Evolutionary conservation across 495 filamentous ascomycete species (phyloP).

Genomic region (Daldinia caldariorum): DNA sequence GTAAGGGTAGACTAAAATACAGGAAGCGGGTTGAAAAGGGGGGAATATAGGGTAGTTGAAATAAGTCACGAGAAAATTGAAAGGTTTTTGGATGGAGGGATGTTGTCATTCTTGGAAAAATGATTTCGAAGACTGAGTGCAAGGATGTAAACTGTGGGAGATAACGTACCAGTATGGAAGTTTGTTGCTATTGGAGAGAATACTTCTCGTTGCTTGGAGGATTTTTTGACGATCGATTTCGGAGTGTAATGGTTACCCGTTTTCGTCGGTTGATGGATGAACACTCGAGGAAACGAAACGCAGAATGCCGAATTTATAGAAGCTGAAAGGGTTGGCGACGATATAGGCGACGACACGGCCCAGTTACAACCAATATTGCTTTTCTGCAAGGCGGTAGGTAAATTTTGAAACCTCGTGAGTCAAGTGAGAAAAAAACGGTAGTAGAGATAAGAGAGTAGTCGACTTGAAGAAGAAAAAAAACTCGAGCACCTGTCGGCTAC

Average conservation of each 20-base stretch:
- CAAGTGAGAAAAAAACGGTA: background rate
- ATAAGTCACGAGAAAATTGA: background rate
- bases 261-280: background rate
- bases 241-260: background rate
- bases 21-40: background rate
- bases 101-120: background rate
- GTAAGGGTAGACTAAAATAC: background rate
- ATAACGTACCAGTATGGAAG: conserved; percentile 1
- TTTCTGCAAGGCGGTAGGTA: background rate
- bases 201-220: background rate
- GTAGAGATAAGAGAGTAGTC: background rate
- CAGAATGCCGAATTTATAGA: background rate
- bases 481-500: background rate
- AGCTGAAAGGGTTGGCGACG: background rate
- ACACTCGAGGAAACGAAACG: background rate
- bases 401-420: background rate
- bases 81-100: background rate
- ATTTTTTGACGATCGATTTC: background rate
- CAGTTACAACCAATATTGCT: background rate
- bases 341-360: background rate
- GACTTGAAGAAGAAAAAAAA: background rate
- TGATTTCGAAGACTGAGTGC: background rate
- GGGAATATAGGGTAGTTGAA: background rate
- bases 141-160: background rate
- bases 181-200: background rate